Base-by-base conservation (phyloP, 2,329 filamentous ascomycete genomes). In the Claviceps africana region DNA sequence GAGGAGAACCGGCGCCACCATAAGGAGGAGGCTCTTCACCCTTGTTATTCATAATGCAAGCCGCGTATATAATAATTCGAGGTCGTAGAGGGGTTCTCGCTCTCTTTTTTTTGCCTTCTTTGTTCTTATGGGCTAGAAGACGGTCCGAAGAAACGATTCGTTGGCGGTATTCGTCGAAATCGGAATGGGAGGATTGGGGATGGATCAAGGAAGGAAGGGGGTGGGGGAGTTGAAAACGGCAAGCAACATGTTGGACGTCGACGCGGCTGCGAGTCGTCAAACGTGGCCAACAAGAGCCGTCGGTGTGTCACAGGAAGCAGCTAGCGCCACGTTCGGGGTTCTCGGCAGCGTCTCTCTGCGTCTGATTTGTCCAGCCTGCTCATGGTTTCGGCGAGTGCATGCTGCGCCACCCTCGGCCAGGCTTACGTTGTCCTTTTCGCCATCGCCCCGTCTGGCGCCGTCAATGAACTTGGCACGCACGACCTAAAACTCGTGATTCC, bases 21-120 rank as follows among this genome's bases (percentile, higher is more conserved):
- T 78, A 77, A 44, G 73, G 70, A 28, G 75, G 75, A 51, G 76
- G 76, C 35, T 72, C 65, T 51, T 76, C 72, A 64, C 67, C 60
- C 62, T 77, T 75, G 58, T 66, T 61, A 51, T 71, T 66, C 72
- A 75, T 76, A 39, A 31, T 57, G 56, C 28, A 54, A 37, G 22
- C 11, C 22, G 19, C 28, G 31, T n/a, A 31, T n/a, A n/a, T n/a
- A 25, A 21, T 21, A 13, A 39, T 37, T 2, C 7, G 9, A 28
- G 7, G n/a, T n/a, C n/a, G n/a, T 8, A 22, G 13, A 33, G 10
- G 3, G 19, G 13, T 25, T 21, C 15, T 37, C 15, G 17, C 15
- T 15, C 22, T 15, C 19, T n/a, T 19, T 19, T 39, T 10, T 28
- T 48, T 4, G n/a, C n/a, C n/a, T n/a, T n/a, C n/a, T n/a, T n/a